phyloP scores from a whole-genome alignment of 2,329 filamentous ascomycete species.

The Pyricularia sp. region DNA sequence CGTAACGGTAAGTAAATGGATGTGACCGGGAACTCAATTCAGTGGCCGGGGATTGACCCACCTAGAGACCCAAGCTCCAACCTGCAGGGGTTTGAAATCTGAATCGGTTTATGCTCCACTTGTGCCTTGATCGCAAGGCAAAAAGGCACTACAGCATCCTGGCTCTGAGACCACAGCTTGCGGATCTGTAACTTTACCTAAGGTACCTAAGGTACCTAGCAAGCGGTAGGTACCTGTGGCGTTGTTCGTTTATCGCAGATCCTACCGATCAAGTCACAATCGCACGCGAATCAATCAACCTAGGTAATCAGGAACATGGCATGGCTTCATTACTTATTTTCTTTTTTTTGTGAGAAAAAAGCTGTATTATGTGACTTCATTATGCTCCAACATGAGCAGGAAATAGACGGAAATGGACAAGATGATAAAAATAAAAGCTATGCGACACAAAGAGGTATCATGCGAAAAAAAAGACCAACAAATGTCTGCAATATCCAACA shows the following conservation, averaged over 20 bases:
- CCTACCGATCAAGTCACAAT: not conserved
- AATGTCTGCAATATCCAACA: not conserved
- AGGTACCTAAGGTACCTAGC: too few relatives aligned
- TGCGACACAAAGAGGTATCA: not conserved
- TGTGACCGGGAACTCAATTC: not conserved
- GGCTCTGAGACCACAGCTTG: too few relatives aligned
- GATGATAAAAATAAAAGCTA: not conserved
- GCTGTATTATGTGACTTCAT: not conserved
- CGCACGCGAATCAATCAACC: not conserved
- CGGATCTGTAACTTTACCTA: too few relatives aligned
- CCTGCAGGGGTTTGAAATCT: not conserved
- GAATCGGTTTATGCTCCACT: not conserved
- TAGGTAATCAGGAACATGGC: not conserved
- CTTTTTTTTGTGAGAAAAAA: too few relatives aligned
- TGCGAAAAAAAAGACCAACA: not conserved
- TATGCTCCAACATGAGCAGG: not conserved
- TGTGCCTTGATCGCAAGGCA: not conserved
- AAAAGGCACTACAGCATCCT: too few relatives aligned
- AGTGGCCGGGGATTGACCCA: not conserved
- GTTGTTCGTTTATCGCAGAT: too few relatives aligned
- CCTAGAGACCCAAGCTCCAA: not conserved
- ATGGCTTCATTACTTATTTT: not conserved
- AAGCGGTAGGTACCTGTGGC: too few relatives aligned
- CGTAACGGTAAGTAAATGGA: too few relatives aligned
- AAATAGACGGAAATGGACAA: not conserved